A percentile compares a stretch with the other conserved stretches of the same genome.
phyloP scores from a whole-genome alignment of 148 eudicot genomes.

The Cornus kousa region DNA sequence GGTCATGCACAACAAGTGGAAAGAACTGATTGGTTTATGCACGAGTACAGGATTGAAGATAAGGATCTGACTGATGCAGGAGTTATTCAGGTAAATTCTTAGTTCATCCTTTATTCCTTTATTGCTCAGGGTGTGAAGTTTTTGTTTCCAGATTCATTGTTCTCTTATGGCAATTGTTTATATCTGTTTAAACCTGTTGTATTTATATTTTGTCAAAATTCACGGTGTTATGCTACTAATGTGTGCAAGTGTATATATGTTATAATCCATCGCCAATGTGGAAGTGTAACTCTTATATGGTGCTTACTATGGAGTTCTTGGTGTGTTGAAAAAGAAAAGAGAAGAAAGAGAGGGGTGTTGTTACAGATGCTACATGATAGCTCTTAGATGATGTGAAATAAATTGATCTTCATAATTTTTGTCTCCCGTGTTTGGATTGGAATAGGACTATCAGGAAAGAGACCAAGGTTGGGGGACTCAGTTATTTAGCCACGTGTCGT shows the following conservation, averaged over 20 bases:
- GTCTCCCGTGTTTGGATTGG: neutral
- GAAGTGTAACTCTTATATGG: neutral
- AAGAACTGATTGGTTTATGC: constrained; percentile 85
- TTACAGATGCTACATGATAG: neutral
- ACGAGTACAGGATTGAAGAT: constrained; percentile 61
- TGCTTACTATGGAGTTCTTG: neutral
- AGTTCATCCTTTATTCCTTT: neutral
- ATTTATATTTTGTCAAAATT: neutral
- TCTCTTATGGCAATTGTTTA: neutral
- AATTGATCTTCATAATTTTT: neutral
- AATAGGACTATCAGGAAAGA: neutral
- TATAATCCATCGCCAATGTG: neutral
- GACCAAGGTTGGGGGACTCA: no score
- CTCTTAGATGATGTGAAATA: neutral
- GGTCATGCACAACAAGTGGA: constrained; percentile 65
- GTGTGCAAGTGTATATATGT: neutral
- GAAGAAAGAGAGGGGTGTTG: neutral
- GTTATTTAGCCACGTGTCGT: no score
- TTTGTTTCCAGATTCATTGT: neutral
- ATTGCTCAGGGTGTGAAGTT: neutral
- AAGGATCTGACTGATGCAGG: constrained; percentile 36
- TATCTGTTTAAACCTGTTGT: neutral
- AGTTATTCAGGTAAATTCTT: constrained; percentile 40
- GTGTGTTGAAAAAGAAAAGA: neutral
- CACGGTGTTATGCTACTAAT: neutral